Evolutionary conservation across 495 filamentous ascomycete species (phyloP).

Genomic region (Apodospora peruviana): DNA sequence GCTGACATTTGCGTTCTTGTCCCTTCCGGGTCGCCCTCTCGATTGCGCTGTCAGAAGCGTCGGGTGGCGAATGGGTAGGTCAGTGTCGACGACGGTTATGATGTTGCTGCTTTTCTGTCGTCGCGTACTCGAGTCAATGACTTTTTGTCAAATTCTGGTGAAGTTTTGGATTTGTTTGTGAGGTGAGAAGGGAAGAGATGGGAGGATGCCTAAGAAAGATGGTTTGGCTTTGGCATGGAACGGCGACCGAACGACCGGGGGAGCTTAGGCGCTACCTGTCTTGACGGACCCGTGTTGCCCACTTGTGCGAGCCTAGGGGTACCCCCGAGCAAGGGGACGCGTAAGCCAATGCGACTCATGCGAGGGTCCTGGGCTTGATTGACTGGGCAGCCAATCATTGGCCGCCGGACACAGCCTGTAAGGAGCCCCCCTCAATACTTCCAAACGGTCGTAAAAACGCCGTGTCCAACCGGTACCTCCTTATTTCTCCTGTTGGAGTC

Average conservation of each 20-base stretch:
- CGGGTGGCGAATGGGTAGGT: background rate
- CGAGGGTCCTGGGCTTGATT: constrained; percentile 8
- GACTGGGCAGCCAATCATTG: constrained; percentile 7
- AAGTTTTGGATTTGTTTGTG: constrained; percentile 1
- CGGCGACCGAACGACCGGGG: constrained; percentile 14
- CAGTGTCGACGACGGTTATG: background rate
- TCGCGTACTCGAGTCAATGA: background rate
- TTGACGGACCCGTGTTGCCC: constrained; percentile 23
- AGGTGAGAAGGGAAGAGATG: constrained; percentile 11
- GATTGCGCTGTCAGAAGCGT: background rate
- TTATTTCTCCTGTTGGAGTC: background rate
- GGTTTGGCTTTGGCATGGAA: constrained; percentile 29
- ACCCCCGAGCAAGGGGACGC: constrained; percentile 29
- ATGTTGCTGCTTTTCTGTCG: background rate
- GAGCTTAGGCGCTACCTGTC: constrained; percentile 21
- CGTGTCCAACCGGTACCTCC: constrained; percentile 5
- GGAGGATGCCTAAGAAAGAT: constrained; percentile 10
- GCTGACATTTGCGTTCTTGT: constrained; percentile 2
- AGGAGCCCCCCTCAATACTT: background rate
- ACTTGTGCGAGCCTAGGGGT: constrained; percentile 22
- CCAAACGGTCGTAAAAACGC: background rate
- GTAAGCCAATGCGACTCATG: constrained; percentile 34
- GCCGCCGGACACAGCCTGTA: constrained; percentile 5
- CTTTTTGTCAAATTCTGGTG: constrained; percentile 4
- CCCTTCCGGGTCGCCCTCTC: constrained; percentile 2